Evolutionary conservation across 2,329 filamentous ascomycete species (phyloP).

Genomic region (Calonectria pteridis): DNA sequence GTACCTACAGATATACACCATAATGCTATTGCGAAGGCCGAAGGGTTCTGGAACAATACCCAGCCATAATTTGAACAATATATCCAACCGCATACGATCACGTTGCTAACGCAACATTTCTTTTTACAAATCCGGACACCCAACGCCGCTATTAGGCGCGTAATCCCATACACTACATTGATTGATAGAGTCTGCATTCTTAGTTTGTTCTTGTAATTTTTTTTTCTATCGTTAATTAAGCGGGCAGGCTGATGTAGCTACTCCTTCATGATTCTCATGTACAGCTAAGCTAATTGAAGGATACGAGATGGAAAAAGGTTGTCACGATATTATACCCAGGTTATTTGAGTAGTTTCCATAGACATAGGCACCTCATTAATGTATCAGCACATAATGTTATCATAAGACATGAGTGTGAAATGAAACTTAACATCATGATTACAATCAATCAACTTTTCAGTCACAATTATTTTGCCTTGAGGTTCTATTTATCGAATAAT

Average conservation of each 20-base stretch:
- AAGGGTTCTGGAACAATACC: background rate
- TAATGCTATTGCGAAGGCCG: background rate
- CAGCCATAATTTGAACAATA: background rate
- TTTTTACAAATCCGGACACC: background rate
- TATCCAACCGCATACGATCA: background rate
- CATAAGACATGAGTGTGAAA: background rate
- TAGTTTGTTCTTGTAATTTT: background rate
- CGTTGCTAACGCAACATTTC: background rate
- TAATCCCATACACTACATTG: background rate
- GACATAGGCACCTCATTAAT: background rate
- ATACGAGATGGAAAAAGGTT: background rate
- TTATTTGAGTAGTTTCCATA: background rate
- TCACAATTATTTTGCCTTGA: background rate
- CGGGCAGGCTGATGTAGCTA: background rate
- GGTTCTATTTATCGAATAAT: background rate
- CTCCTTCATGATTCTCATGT: background rate
- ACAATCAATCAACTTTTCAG: background rate
- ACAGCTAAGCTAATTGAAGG: background rate
- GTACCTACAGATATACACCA: background rate
- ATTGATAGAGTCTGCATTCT: background rate
- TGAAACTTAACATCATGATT: background rate
- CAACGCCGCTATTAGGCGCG: fast-evolving
- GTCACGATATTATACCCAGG: background rate
- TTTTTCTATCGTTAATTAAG: too few species aligned
- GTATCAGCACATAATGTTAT: background rate